Evolutionary conservation across 768 basidiomycete genomes (phyloP).

Genomic region (Boletales sp.): DNA sequence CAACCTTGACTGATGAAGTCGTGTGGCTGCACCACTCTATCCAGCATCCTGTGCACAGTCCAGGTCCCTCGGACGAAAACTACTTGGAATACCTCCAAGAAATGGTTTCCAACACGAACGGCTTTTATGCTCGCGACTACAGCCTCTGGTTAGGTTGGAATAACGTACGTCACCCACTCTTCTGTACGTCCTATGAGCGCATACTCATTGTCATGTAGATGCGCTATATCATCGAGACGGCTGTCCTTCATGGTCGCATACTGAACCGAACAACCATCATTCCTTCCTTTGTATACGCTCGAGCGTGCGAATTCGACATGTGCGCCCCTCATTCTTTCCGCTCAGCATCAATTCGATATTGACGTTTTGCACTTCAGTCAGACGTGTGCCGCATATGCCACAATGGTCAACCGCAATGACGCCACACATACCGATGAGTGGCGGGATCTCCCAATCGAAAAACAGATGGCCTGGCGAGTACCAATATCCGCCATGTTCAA

Average conservation of each 20-base stretch:
- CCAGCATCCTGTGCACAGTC: background rate
- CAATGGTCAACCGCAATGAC: conserved; percentile 46
- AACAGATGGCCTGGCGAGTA: conserved; percentile 35
- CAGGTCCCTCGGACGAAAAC: conserved; percentile 11
- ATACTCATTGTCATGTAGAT: conserved; percentile 27
- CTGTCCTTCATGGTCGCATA: conserved; percentile 40
- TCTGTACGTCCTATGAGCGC: no score
- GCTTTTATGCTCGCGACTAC: conserved; percentile 44
- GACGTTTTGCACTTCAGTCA: conserved; percentile 11
- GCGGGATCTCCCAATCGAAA: conserved; percentile 34
- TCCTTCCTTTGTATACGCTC: conserved; percentile 46
- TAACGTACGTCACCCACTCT: conserved; percentile 30
- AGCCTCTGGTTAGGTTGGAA: conserved; percentile 51
- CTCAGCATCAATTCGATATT: conserved; percentile 23
- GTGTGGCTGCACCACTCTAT: conserved; percentile 9
- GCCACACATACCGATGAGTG: conserved; percentile 38
- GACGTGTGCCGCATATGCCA: conserved; percentile 38
- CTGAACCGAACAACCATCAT: conserved; percentile 43
- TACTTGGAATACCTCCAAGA: conserved; percentile 30
- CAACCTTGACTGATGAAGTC: conserved; percentile 10
- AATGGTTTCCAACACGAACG: conserved; percentile 38
- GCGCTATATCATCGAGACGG: conserved; percentile 47
- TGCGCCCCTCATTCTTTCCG: conserved; percentile 2
- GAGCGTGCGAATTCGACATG: conserved; percentile 39
- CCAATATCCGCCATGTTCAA: conserved; percentile 41